Evolutionary conservation across 1,284 basidiomycete genomes (phyloP).

Genomic region (Chalciporus sp.): DNA sequence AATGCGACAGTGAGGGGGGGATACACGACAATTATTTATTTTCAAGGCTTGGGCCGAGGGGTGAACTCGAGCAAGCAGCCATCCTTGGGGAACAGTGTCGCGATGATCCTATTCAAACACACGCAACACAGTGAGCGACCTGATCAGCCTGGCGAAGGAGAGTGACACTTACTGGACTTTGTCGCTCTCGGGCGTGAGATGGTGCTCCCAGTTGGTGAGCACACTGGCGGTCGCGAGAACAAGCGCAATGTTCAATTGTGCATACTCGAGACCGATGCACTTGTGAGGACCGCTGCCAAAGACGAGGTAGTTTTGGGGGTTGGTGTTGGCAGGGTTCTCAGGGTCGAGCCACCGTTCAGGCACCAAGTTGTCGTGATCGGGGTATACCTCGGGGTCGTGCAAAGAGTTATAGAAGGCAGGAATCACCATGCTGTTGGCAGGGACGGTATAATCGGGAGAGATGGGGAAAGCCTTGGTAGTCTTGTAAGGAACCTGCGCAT

Average conservation of each 20-base stretch:
- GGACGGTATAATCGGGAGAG: conserved; percentile 87
- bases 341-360: conserved; percentile 96
- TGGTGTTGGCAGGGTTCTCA: conserved; percentile 77
- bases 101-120: conserved; percentile 66
- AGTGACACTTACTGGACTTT: conserved; percentile 73
- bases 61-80: conserved; percentile 82
- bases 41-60: conserved; percentile 45
- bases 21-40: neutral
- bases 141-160: neutral
- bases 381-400: conserved; percentile 89
- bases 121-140: conserved; percentile 2
- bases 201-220: conserved; percentile 89
- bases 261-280: conserved; percentile 95
- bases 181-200: conserved; percentile 76
- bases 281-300: conserved; percentile 94
- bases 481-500: conserved; percentile 84
- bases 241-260: conserved; percentile 88
- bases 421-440: conserved; percentile 91
- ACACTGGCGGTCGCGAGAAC: conserved; percentile 85
- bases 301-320: conserved; percentile 95
- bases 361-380: conserved; percentile 80
- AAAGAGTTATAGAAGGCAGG: conserved; percentile 96
- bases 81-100: conserved; percentile 95
- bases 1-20: neutral
- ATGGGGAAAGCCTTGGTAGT: conserved; percentile 92